Conservation (phyloP, 805 yeast genomes). For the Ascoidea tarda region DNA sequence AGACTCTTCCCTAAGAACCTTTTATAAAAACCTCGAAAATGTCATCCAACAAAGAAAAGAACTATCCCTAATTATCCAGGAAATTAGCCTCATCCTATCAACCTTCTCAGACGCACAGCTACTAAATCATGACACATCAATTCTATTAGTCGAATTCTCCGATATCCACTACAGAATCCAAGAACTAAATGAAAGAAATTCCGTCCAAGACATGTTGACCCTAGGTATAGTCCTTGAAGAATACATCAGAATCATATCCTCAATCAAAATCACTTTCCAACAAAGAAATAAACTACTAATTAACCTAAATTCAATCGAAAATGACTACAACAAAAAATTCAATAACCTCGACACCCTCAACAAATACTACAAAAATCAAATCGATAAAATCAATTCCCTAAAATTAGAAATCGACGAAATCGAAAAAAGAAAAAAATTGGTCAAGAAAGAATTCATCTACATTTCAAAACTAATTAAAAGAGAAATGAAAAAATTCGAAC, state of each 20-base stretch:
- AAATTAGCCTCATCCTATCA: conserved; percentile 45
- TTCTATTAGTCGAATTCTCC: conserved; percentile 54
- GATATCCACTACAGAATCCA: conserved; percentile 56
- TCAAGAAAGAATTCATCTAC: conserved; percentile 45
- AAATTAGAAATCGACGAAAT: conserved; percentile 45
- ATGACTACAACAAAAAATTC: conserved; percentile 33
- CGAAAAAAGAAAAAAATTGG: conserved; percentile 36
- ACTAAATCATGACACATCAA: conserved; percentile 36
- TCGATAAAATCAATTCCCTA: conserved; percentile 45
- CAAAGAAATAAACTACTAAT: conserved; percentile 51
- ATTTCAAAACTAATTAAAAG: conserved; percentile 51
- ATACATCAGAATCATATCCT: conserved; percentile 62
- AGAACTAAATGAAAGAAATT: conserved; percentile 62
- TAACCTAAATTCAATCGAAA: conserved; percentile 28
- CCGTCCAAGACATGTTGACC: conserved; percentile 75
- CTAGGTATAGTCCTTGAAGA: conserved; percentile 82
- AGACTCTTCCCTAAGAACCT: conserved; percentile 56
- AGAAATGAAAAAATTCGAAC: conserved; percentile 57
- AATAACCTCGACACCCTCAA: conserved; percentile 28
- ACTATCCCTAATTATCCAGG: conserved; percentile 52
- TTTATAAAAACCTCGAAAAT: conserved; percentile 57
- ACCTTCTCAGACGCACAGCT: conserved; percentile 62
- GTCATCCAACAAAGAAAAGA: conserved; percentile 69
- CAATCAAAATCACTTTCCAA: conserved; percentile 58
- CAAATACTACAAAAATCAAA: conserved; percentile 32